phyloP scores from a whole-genome alignment of 768 basidiomycete species.

The Daedalea quercina region DNA sequence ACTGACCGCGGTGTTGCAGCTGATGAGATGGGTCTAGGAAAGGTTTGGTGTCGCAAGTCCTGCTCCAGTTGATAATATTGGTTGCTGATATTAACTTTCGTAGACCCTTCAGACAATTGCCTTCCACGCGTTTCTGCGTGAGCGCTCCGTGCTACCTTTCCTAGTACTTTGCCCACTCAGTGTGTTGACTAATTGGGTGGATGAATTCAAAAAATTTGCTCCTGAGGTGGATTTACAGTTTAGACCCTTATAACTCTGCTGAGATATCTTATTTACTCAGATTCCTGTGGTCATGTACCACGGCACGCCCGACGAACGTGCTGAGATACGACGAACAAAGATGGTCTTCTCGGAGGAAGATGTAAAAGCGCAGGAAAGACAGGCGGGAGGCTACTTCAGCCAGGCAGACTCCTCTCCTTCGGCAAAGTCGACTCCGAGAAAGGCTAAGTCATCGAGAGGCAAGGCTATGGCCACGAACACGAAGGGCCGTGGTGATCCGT shows the following conservation, averaged over 20 bases:
- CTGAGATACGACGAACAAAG: slow-evolving; percentile 61
- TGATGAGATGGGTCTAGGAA: slow-evolving; percentile 94
- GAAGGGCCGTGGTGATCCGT: background rate
- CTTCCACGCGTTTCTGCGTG: slow-evolving; percentile 85
- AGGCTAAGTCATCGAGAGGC: background rate
- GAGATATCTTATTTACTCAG: slow-evolving; percentile 26
- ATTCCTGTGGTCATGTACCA: slow-evolving; percentile 91
- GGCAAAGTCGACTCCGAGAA: background rate
- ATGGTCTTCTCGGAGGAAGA: slow-evolving; percentile 33
- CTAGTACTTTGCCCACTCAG: slow-evolving; percentile 90
- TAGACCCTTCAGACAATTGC: slow-evolving; percentile 95
- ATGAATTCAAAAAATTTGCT: slow-evolving; percentile 81
- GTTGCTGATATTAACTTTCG: slow-evolving; percentile 2
- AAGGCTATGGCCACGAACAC: background rate
- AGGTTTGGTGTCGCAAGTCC: slow-evolving; percentile 34
- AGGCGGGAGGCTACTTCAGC: background rate
- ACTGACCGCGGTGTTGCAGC: slow-evolving; percentile 35
- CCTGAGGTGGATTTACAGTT: slow-evolving; percentile 47
- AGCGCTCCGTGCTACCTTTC: slow-evolving; percentile 67
- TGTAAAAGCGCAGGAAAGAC: slow-evolving; percentile 19
- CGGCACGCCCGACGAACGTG: slow-evolving; percentile 75
- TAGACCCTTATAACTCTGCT: background rate
- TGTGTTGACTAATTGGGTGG: slow-evolving; percentile 87
- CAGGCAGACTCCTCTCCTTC: background rate
- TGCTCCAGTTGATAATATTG: background rate